Evolutionary conservation across 2,329 filamentous ascomycete genomes (phyloP).

Genomic region (Hysterium pulicare): DNA sequence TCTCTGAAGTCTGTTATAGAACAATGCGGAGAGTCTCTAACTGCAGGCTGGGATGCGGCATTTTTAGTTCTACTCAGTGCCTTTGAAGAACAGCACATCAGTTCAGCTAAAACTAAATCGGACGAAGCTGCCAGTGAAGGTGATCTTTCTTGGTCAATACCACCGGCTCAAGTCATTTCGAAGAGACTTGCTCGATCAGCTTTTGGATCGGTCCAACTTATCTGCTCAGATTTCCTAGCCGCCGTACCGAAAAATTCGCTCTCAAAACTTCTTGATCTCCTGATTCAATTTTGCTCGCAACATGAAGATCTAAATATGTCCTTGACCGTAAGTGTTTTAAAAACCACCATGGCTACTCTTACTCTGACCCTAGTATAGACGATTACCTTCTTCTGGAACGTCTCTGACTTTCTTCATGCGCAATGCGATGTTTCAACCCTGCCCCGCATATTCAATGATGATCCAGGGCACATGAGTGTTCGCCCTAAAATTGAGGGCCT

Average conservation of each 20-base stretch:
- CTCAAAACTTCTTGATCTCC: conserved; percentile 79
- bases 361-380: no score
- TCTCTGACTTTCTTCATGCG: conserved; percentile 76
- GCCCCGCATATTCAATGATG: conserved; percentile 16
- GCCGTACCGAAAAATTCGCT: conserved; percentile 66
- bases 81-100: conserved; percentile 47
- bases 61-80: conserved; percentile 84
- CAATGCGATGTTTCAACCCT: conserved; percentile 42
- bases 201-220: conserved; percentile 84
- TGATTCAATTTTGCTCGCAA: conserved; percentile 86
- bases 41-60: conserved; percentile 79
- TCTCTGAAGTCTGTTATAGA: conserved; percentile 80
- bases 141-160: not conserved
- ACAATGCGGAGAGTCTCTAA: conserved; percentile 78
- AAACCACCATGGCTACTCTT: no score
- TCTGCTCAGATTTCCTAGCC: conserved; percentile 89
- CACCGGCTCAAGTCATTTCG: conserved; percentile 49
- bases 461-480: conserved; percentile 49
- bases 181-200: conserved; percentile 77
- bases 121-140: conserved; percentile 27
- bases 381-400: conserved; percentile 92
- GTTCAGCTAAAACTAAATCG: not conserved
- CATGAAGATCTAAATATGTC: conserved; percentile 93
- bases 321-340: conserved; percentile 65
- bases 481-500: conserved; percentile 57